Percentiles rank a stretch among this genome's conserved stretches.
Conservation (phyloP, 345 rosid species). For the Hibiscus tridactylites region DNA sequence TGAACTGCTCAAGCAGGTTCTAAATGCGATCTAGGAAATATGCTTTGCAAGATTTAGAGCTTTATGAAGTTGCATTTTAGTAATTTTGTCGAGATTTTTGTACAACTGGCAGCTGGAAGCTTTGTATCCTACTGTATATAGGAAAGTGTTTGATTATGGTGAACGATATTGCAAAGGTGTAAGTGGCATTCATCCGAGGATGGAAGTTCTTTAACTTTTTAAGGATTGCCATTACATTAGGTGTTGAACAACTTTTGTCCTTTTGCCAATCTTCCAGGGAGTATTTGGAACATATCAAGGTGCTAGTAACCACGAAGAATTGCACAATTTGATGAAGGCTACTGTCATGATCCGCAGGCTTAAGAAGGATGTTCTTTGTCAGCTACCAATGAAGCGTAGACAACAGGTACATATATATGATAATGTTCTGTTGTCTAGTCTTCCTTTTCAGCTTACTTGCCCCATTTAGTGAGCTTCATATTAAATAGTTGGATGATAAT, state of each 20-base stretch:
- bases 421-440: background rate
- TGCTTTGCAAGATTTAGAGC: constrained; percentile 2
- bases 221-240: background rate
- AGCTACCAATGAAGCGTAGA: constrained; percentile 88
- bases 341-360: constrained; percentile 93
- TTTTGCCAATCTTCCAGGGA: constrained; percentile 41
- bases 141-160: constrained; percentile 78
- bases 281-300: constrained; percentile 84
- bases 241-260: background rate
- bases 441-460: background rate
- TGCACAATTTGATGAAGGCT: constrained; percentile 94
- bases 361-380: constrained; percentile 79
- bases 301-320: constrained; percentile 92
- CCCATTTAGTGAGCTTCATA: background rate
- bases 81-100: constrained; percentile 10
- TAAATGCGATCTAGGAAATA: constrained; percentile 9
- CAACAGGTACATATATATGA: constrained; percentile 54
- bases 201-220: background rate
- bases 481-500: background rate
- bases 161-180: constrained; percentile 87
- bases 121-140: constrained; percentile 77
- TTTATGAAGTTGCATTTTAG: constrained; percentile 6
- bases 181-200: constrained; percentile 21
- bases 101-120: constrained; percentile 71
- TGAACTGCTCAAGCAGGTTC: constrained; percentile 91